Conservation (phyloP, 108 stramenopile species). For the Schizochytrium sp. region DNA sequence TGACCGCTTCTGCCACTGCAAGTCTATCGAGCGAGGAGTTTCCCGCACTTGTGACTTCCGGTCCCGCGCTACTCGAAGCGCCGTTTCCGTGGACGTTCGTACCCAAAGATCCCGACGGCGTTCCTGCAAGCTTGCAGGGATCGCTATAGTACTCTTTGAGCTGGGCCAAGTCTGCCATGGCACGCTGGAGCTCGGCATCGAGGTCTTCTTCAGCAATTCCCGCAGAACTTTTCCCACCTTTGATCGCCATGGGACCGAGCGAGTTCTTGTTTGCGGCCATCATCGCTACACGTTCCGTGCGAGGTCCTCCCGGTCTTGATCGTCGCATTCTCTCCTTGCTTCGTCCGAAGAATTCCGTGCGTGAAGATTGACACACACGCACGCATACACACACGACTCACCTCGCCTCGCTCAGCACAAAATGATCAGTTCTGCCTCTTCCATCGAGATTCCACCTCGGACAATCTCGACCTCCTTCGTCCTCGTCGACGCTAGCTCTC, state of each 20-base stretch:
- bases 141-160: constrained; percentile 3
- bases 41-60: no score
- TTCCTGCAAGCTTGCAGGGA: background rate
- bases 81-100: no score
- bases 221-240: background rate
- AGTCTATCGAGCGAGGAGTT: background rate
- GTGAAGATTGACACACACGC: no score
- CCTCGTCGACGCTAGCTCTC: no score
- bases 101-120: background rate
- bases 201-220: background rate
- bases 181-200: background rate
- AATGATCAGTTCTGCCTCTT: no score
- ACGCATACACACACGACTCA: no score
- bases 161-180: background rate
- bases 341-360: background rate
- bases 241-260: background rate
- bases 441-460: no score
- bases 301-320: background rate
- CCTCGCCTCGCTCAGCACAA: no score
- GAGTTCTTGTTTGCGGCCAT: background rate
- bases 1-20: background rate
- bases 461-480: no score
- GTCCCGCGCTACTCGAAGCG: no score
- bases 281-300: background rate
- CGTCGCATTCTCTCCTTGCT: background rate